Conservation (phyloP, 2,329 filamentous ascomycete genomes). For the Aspergillus pseudotamarii region DNA sequence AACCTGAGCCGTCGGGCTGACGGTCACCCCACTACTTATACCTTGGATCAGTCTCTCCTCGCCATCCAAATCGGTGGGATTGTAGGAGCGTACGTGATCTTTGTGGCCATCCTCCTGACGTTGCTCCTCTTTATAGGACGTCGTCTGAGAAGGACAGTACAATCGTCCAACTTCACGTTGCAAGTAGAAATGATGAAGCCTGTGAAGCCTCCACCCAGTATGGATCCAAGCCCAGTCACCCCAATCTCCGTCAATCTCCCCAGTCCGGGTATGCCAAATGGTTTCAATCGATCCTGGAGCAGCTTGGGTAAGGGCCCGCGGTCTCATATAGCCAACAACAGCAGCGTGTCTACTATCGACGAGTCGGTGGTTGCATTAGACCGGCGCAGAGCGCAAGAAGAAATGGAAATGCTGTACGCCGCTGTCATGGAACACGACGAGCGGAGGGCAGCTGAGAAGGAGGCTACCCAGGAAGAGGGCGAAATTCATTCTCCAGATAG, state of each 20-base stretch:
- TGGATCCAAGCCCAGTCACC: conserved; percentile 40
- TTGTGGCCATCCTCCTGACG: conserved; percentile 72
- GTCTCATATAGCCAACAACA: conserved; percentile 52
- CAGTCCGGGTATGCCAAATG: conserved; percentile 41
- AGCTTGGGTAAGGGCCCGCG: conserved; percentile 35
- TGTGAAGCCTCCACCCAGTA: conserved; percentile 28
- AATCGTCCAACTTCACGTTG: conserved; percentile 54
- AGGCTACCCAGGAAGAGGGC: conserved; percentile 13
- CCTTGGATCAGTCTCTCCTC: conserved; percentile 66
- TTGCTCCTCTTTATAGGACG: conserved; percentile 64
- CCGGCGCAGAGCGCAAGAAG: conserved; percentile 72
- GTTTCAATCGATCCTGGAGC: conserved; percentile 43
- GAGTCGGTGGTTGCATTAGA: conserved; percentile 74
- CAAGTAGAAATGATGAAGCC: conserved; percentile 62
- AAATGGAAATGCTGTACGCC: conserved; percentile 88
- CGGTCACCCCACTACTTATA: conserved; percentile 20
- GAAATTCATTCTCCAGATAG: conserved; percentile 28
- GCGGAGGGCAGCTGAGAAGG: conserved; percentile 40
- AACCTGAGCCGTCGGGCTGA: conserved; percentile 14
- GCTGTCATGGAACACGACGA: conserved; percentile 88
- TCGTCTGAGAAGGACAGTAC: conserved; percentile 55
- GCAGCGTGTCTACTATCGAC: conserved; percentile 73
- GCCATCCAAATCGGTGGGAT: conserved; percentile 83
- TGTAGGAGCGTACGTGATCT: conserved; percentile 78
- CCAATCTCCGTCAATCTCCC: conserved; percentile 34